Evolutionary conservation across 805 yeast genomes (phyloP).

Genomic region (Saccharomycopsis schoenii): DNA sequence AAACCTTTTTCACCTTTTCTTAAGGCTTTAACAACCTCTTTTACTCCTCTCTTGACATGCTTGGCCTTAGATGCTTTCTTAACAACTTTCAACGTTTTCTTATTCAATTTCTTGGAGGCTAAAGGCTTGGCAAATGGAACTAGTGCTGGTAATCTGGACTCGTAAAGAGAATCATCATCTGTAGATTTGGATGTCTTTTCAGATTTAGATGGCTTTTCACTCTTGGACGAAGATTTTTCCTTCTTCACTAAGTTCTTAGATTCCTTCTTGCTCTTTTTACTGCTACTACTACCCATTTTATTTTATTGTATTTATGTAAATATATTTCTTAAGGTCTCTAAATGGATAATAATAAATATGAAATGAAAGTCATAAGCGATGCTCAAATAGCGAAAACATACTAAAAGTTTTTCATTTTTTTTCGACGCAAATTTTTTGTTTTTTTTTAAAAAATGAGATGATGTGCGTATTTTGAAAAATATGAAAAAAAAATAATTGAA

Average conservation of each 20-base stretch:
- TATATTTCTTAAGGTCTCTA: background rate
- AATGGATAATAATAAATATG: too few species aligned
- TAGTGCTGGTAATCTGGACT: constrained; percentile 79
- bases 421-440: constrained; percentile 3
- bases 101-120: constrained; percentile 92
- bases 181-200: constrained; percentile 28
- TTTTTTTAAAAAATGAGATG: background rate
- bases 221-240: constrained; percentile 8
- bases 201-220: constrained; percentile 22
- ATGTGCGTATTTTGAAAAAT: background rate
- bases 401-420: background rate
- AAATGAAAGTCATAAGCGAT: too few species aligned
- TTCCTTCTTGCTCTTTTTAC: constrained; percentile 16
- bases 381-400: too few species aligned
- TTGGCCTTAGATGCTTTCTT: constrained; percentile 97
- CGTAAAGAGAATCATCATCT: constrained; percentile 61
- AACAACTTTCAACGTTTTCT: constrained; percentile 88
- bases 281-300: constrained; percentile 17
- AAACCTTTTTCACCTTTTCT: constrained; percentile 98
- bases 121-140: constrained; percentile 90
- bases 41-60: constrained; percentile 97
- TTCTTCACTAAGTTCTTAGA: constrained; percentile 13
- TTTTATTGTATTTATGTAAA: background rate
- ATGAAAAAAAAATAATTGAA: background rate
- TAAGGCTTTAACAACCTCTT: constrained; percentile 95